Conservation (phyloP, 345 rosid species). For the Raphanus raphanistrum region DNA sequence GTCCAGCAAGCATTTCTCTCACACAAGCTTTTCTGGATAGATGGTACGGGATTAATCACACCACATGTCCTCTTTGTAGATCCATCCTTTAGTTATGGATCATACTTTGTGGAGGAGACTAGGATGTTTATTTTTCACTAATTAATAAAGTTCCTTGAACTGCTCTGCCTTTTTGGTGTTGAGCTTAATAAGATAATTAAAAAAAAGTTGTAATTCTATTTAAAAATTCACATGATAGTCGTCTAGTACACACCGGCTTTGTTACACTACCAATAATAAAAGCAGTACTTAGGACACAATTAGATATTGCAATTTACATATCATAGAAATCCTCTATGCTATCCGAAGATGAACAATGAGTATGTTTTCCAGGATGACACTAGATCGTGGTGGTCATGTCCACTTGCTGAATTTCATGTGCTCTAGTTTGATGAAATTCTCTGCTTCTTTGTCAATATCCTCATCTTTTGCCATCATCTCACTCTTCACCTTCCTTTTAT, state of each 20-base stretch:
- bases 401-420: slow-evolving; percentile 50
- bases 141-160: neutral
- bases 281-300: neutral
- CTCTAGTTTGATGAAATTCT: slow-evolving; percentile 53
- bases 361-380: neutral
- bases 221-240: neutral
- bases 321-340: neutral
- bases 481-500: slow-evolving; percentile 24
- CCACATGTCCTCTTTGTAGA: neutral
- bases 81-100: neutral
- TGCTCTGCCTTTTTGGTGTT: neutral
- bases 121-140: neutral
- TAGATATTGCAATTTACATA: neutral
- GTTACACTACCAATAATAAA: neutral
- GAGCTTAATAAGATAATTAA: too few species aligned
- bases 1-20: neutral
- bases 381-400: slow-evolving; percentile 3
- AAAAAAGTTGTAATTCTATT: neutral
- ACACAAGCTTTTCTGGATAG: neutral
- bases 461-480: slow-evolving; percentile 21
- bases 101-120: neutral
- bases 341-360: neutral
- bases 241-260: neutral
- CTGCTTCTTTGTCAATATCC: slow-evolving; percentile 55
- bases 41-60: neutral